Percentiles rank a stretch among this genome's conserved stretches.
Evolutionary conservation across 371 early-diverging fungal species (phyloP).

Genomic region (Mycotypha africana): DNA sequence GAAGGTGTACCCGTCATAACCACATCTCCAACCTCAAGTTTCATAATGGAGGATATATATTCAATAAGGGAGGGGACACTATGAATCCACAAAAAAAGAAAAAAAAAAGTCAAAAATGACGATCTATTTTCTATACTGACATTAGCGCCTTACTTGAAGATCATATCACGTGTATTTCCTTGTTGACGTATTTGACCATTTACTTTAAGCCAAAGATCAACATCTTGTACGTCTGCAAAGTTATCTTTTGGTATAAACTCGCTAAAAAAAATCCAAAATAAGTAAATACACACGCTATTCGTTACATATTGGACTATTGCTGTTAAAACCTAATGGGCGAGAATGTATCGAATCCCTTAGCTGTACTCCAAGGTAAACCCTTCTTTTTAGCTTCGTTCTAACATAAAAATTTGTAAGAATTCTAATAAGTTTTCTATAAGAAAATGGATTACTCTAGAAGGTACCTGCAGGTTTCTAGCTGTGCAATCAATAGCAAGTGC

Average conservation of each 20-base stretch:
- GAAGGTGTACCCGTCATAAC: constrained; percentile 81
- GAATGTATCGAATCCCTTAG: constrained; percentile 96
- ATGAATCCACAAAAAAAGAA: no score
- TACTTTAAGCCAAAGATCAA: constrained; percentile 79
- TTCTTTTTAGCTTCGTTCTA: constrained; percentile 77
- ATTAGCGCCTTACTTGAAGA: constrained; percentile 63
- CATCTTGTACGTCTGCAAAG: constrained; percentile 68
- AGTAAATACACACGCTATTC: neutral
- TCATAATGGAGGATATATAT: constrained; percentile 81
- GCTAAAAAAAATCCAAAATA: constrained; percentile 22
- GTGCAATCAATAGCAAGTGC: constrained; percentile 91
- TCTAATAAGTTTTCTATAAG: no score
- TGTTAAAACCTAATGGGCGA: constrained; percentile 83
- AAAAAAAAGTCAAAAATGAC: neutral
- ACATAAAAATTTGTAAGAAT: no score
- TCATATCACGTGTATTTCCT: constrained; percentile 88
- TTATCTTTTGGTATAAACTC: constrained; percentile 73
- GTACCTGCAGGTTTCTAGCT: constrained; percentile 79
- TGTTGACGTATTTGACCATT: constrained; percentile 75
- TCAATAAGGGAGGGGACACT: constrained; percentile 72
- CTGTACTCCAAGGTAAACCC: constrained; percentile 87
- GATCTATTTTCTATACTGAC: neutral
- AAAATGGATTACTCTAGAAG: no score
- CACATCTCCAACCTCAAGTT: constrained; percentile 76
- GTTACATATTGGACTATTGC: no score